Evolutionary conservation across 2,329 filamentous ascomycete genomes (phyloP), one percentile per base, ranked within the genome.

Genomic region (Aspergillus sojae): DNA sequence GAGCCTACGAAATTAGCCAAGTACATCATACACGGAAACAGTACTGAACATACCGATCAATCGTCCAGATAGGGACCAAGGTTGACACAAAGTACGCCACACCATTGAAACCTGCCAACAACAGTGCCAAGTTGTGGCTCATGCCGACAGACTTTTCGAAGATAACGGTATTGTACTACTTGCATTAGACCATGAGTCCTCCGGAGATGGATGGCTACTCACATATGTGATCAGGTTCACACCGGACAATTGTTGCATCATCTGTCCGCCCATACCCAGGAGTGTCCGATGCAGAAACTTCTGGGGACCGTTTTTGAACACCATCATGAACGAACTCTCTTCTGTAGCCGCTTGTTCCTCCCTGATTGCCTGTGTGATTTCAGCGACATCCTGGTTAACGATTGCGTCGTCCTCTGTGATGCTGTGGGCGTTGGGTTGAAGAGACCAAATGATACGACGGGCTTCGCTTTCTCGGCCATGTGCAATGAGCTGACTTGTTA

Each of bases 111-210:
- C 74, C 76, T 10, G 76, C 74, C 23, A 79, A 41, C 32, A 78
- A 63, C 16, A 76, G 63, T 0, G 77, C 72, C 1, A 73, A 65
- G 55, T 81, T 78, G 46, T 78, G 77, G 1, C 72, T 70, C 65
- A 83, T 79, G 10, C 80, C 81, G 23, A 83, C 77, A 0, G 78
- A 80, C 14, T 79, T 68, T 60, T 83, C 76, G 65, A 83, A 82
- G 60, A 83, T 82, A 54, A 80, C 79, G 0, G 80, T 79, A 0
- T 78, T 78, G 41, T 75, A 75, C 71, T 74, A 21, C 7, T 41
- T 4, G 19, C 1, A 57, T 67, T 32, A 71, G 61, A 21, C 26
- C 6, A 11, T 11, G 7, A 28, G 10, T 12, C 3, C 53, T 12
- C 5, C 3, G 14, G 16, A 12, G 28, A 5, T 45, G n/a, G 0